Conservation (phyloP, 1,139 yeast species). For the Suhomyces wounanorum region DNA sequence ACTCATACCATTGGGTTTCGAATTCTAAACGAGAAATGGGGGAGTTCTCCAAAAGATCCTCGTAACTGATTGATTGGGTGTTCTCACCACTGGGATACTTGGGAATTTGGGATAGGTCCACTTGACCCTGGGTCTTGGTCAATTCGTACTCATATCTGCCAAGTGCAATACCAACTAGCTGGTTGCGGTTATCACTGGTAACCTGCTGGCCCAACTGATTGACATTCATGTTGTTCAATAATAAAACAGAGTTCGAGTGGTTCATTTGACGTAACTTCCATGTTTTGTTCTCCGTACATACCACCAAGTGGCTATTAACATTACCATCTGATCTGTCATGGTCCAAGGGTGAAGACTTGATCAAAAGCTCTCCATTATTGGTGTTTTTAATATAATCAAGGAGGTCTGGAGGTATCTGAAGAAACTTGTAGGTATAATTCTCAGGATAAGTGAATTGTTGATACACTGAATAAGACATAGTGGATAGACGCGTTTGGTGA, state of each 20-base stretch:
- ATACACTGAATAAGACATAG: conserved; percentile 21
- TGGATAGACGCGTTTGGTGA: conserved; percentile 6
- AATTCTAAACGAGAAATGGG: conserved; percentile 64
- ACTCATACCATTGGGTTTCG: conserved; percentile 48
- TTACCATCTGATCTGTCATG: conserved; percentile 20
- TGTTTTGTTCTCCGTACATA: conserved; percentile 62
- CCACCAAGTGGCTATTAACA: conserved; percentile 48
- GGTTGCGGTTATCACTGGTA: conserved; percentile 10
- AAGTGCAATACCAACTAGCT: conserved; percentile 42
- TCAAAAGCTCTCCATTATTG: conserved; percentile 30
- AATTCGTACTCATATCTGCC: conserved; percentile 56
- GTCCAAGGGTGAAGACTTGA: conserved; percentile 43
- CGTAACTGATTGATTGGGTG: conserved; percentile 24
- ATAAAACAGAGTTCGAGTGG: conserved; percentile 78
- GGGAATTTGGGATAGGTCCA: conserved; percentile 33
- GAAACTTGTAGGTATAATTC: conserved; percentile 48
- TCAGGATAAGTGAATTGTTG: conserved; percentile 28
- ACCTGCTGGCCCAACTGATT: conserved; percentile 16
- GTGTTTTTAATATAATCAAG: conserved; percentile 39
- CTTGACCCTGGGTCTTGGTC: conserved; percentile 39
- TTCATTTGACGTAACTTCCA: conserved; percentile 75
- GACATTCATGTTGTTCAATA: conserved; percentile 42
- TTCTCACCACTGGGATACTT: not conserved
- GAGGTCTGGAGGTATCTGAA: conserved; percentile 63
- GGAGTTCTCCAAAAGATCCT: conserved; percentile 44